Percentiles rank a stretch among this genome's conserved stretches.
phyloP scores from a whole-genome alignment of 2,329 filamentous ascomycete genomes.

The Fusarium nodosum region DNA sequence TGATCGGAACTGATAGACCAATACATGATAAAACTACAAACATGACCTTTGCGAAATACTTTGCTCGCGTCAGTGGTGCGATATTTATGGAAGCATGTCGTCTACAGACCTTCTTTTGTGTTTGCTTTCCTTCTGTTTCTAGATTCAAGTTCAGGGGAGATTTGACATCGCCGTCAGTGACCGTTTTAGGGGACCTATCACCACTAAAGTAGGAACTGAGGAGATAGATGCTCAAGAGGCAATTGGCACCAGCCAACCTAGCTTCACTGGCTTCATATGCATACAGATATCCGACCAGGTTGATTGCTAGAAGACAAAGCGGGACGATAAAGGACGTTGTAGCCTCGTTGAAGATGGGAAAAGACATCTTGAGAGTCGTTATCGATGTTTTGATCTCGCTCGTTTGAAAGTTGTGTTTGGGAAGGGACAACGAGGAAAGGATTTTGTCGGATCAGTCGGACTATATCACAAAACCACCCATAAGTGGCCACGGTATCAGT shows the following conservation, averaged over 20 bases:
- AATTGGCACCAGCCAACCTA: background rate
- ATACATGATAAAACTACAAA: background rate
- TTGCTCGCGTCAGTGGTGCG: background rate
- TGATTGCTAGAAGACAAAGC: background rate
- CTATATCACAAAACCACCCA: background rate
- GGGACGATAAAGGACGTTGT: background rate
- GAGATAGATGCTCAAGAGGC: background rate
- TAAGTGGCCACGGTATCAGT: background rate
- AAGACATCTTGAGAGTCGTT: background rate
- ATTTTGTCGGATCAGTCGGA: background rate
- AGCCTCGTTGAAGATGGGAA: background rate
- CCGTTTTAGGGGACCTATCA: no score
- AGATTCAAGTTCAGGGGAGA: background rate
- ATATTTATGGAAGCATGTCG: fast-evolving
- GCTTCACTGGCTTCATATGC: background rate
- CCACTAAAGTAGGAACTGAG: constrained; percentile 5
- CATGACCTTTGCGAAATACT: background rate
- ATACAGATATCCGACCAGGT: background rate
- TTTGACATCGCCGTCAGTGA: background rate
- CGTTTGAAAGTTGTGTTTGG: background rate
- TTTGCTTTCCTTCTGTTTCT: background rate
- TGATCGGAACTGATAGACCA: background rate
- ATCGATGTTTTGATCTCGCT: background rate
- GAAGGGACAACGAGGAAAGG: background rate
- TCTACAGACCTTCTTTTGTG: background rate